A percentile compares a stretch with the other conserved stretches of the same genome.
Evolutionary conservation across 805 yeast genomes (phyloP).

Genomic region (Wickerhamiella nectarea): DNA sequence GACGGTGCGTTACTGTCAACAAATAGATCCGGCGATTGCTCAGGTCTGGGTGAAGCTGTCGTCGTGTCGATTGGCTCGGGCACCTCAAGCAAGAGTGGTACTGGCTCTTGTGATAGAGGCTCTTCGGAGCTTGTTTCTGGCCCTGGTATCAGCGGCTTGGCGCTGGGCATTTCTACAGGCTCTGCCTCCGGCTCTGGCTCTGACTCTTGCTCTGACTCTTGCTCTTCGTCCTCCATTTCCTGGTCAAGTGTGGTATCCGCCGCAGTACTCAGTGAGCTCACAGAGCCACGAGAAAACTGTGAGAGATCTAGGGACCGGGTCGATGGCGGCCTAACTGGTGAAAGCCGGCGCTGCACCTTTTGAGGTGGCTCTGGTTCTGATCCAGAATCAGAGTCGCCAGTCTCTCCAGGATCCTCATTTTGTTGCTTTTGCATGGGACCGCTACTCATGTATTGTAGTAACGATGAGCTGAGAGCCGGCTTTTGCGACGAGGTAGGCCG

Average conservation of each 20-base stretch:
- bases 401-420: background rate
- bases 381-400: background rate
- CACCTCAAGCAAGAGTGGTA: too few relatives aligned
- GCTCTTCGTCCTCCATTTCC: conserved; percentile 11
- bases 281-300: background rate
- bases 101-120: too few relatives aligned
- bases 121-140: too few relatives aligned
- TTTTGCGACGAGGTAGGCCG: background rate
- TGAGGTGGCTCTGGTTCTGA: background rate
- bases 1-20: conserved; percentile 7
- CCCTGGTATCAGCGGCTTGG: too few relatives aligned
- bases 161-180: too few relatives aligned
- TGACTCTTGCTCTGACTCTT: conserved; percentile 11
- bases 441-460: background rate
- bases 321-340: background rate
- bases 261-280: background rate
- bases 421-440: background rate
- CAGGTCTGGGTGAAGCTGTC: too few relatives aligned
- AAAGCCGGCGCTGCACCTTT: background rate
- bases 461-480: background rate
- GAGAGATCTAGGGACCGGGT: background rate
- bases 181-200: conserved; percentile 14
- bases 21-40: too few relatives aligned
- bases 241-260: conserved; percentile 5
- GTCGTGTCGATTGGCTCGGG: too few relatives aligned